A percentile compares a stretch with the other conserved stretches of the same genome.
Evolutionary conservation across 441 rosid species (phyloP).

Genomic region (Euphorbia corollata): DNA sequence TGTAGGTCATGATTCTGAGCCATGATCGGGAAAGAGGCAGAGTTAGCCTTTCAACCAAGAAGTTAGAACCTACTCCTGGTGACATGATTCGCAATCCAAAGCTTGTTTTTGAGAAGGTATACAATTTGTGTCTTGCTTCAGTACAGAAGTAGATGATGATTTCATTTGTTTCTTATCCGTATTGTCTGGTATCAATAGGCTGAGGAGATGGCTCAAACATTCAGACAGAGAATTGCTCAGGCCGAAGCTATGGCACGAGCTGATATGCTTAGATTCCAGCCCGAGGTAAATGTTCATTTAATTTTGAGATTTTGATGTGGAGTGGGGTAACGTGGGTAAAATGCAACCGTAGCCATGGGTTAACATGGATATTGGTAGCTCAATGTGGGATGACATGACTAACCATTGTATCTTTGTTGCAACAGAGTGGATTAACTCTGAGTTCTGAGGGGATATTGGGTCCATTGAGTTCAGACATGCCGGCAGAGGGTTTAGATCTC

Average conservation of each 20-base stretch:
- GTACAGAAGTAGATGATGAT: neutral
- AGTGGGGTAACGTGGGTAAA: neutral
- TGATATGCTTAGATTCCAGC: constrained; percentile 95
- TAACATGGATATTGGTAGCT: too few species aligned
- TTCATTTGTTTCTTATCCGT: too few species aligned
- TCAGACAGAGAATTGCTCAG: constrained; percentile 94
- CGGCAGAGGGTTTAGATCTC: constrained; percentile 71
- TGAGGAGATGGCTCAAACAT: constrained; percentile 98
- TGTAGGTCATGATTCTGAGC: constrained; percentile 90
- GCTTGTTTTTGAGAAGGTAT: constrained; percentile 96
- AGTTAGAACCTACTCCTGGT: constrained; percentile 95
- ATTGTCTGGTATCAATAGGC: constrained; percentile 41
- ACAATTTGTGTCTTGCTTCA: neutral
- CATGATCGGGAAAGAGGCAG: constrained; percentile 96
- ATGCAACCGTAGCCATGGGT: too few species aligned
- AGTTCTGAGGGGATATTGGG: constrained; percentile 79
- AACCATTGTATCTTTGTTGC: neutral
- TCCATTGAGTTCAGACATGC: constrained; percentile 57
- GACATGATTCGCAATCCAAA: constrained; percentile 97
- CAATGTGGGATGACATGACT: neutral
- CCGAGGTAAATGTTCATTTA: constrained; percentile 47
- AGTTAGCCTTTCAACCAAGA: constrained; percentile 94
- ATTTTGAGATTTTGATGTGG: neutral
- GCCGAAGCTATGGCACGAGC: constrained; percentile 99
- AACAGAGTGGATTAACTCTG: constrained; percentile 74